phyloP scores from a whole-genome alignment of 2,329 filamentous ascomycete species.

The Epichloe brachyelytri region DNA sequence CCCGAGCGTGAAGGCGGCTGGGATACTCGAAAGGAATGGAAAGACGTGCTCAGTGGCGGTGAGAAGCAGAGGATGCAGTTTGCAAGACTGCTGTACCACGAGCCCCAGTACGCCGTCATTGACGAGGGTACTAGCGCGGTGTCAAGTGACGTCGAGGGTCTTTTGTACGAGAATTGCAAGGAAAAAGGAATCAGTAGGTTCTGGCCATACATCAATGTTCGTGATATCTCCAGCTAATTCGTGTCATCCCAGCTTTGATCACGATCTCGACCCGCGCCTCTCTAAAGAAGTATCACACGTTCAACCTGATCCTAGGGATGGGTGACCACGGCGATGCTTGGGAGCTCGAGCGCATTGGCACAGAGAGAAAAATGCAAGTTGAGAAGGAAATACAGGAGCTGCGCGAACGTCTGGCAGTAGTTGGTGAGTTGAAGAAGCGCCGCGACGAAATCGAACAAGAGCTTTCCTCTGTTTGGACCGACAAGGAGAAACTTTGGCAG shows the following conservation, averaged over 20 bases:
- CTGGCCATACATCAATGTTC: background rate
- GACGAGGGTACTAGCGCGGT: conserved; percentile 95
- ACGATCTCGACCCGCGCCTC: conserved; percentile 92
- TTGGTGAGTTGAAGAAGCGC: conserved; percentile 71
- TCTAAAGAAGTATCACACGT: conserved; percentile 91
- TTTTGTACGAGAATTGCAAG: conserved; percentile 88
- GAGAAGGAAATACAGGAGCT: conserved; percentile 84
- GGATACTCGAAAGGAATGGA: conserved; percentile 97
- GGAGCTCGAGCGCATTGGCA: conserved; percentile 89
- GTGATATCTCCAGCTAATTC: conserved; percentile 6
- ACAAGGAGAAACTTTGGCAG: conserved; percentile 33
- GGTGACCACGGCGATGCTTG: conserved; percentile 76
- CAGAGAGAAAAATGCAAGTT: conserved; percentile 77
- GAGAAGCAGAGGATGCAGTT: conserved; percentile 96
- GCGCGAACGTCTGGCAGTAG: conserved; percentile 63
- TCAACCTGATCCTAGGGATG: conserved; percentile 71
- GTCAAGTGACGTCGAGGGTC: conserved; percentile 82
- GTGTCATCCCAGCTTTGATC: conserved; percentile 53
- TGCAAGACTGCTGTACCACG: conserved; percentile 82
- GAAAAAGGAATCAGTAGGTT: conserved; percentile 80
- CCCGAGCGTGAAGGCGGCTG: conserved; percentile 87
- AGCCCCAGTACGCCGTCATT: conserved; percentile 85
- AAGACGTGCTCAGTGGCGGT: conserved; percentile 90
- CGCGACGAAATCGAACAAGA: conserved; percentile 73
- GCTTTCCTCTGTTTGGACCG: conserved; percentile 51